These are phyloP conservation scores for Syzygium aromaticum DNA, from an alignment of 345 rosid genomes.

Conservation along the genomic window DNA sequence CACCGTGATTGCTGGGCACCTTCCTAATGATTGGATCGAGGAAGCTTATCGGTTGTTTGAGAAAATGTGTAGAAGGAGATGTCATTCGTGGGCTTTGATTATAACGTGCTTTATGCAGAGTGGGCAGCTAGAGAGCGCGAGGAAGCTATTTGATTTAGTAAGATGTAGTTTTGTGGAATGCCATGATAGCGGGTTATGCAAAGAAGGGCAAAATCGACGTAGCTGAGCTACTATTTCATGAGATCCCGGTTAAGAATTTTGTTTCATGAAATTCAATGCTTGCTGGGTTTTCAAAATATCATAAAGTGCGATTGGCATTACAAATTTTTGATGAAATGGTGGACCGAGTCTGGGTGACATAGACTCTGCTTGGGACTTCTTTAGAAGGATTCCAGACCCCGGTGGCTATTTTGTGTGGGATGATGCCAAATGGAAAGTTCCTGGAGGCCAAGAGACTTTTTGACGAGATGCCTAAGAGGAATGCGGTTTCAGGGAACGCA, in stretches of 20 bases:
- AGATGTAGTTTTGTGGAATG: constrained; percentile 27
- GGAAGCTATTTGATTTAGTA: constrained; percentile 23
- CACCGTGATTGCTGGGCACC: constrained; percentile 20
- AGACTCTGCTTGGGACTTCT: constrained; percentile 24
- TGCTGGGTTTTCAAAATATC: constrained; percentile 13
- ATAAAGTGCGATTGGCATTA: background rate
- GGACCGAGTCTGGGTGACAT: constrained; percentile 12
- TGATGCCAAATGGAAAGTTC: constrained; percentile 9
- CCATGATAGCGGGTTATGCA: constrained; percentile 21
- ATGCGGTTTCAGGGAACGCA: constrained; percentile 32
- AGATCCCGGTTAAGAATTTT: constrained; percentile 23
- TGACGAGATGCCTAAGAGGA: constrained; percentile 24
- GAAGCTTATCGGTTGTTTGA: constrained; percentile 20
- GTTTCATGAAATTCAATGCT: constrained; percentile 34
- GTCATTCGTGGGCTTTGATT: constrained; percentile 23
- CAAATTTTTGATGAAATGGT: constrained; percentile 4
- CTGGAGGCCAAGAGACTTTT: constrained; percentile 19
- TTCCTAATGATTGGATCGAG: constrained; percentile 3
- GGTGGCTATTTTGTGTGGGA: constrained; percentile 20
- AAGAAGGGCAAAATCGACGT: constrained; percentile 20
- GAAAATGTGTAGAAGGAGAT: constrained; percentile 16
- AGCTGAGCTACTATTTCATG: constrained; percentile 17
- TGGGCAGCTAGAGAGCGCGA: constrained; percentile 19
- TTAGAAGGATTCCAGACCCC: constrained; percentile 13
- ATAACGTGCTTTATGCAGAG: constrained; percentile 18